These are phyloP conservation scores for Puya raimondii DNA, from an alignment of 176 grass and related monocot species.

Conservation along the genomic window DNA sequence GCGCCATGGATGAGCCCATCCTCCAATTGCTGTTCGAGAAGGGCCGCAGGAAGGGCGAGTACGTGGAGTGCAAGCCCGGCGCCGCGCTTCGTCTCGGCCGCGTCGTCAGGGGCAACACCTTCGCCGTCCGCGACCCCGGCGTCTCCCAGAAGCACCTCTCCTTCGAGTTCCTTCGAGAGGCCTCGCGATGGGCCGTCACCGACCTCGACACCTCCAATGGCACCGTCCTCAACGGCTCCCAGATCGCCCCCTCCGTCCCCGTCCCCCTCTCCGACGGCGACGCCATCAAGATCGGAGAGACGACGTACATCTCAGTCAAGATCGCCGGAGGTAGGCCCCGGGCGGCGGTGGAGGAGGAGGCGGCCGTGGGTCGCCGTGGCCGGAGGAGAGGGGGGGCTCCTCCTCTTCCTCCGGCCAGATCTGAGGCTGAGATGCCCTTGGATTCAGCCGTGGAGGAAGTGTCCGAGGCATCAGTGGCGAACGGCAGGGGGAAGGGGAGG, in stretches of 20 bases:
- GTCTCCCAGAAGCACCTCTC: slow-evolving; percentile 65
- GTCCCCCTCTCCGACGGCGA: slow-evolving; percentile 51
- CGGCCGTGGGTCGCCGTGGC: slow-evolving; percentile 5
- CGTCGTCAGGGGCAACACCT: slow-evolving; percentile 48
- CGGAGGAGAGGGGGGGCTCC: slow-evolving; percentile 18
- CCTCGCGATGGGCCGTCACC: slow-evolving; percentile 42
- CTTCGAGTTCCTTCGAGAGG: slow-evolving; percentile 43
- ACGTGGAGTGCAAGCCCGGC: slow-evolving; percentile 26
- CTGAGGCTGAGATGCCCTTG: background rate
- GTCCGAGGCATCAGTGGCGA: background rate
- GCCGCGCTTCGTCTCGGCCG: slow-evolving; percentile 40
- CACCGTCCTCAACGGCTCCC: slow-evolving; percentile 48
- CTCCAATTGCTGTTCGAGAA: slow-evolving; percentile 59
- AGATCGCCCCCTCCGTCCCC: slow-evolving; percentile 29
- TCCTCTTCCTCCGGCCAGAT: slow-evolving; percentile 13
- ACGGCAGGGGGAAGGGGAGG: slow-evolving; percentile 4
- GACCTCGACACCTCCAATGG: slow-evolving; percentile 85
- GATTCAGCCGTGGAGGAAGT: background rate
- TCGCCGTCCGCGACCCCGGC: slow-evolving; percentile 62
- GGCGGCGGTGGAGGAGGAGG: slow-evolving; percentile 4
- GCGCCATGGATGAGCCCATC: slow-evolving; percentile 8
- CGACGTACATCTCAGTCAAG: slow-evolving; percentile 35
- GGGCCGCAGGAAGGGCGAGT: slow-evolving; percentile 48
- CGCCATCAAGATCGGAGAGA: slow-evolving; percentile 60
- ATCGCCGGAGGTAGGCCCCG: slow-evolving; percentile 25